A percentile compares a stretch with the other conserved stretches of the same genome.
Conservation (phyloP, 2,329 filamentous ascomycete species). For the Colletotrichum tamarilloi region DNA sequence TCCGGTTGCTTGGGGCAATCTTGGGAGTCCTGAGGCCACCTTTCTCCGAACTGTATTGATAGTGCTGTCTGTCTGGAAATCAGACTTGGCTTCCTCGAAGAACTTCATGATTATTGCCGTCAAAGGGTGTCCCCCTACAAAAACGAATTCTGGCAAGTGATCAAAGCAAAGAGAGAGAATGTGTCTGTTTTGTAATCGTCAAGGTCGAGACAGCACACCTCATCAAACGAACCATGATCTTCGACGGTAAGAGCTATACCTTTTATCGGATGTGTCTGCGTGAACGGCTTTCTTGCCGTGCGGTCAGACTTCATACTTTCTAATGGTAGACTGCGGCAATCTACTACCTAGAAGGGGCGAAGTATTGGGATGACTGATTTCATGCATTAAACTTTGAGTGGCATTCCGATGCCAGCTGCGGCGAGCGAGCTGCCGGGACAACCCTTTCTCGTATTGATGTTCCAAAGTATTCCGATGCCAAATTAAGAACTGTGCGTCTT, state of each 20-base stretch:
- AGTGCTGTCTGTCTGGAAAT: conserved; percentile 51
- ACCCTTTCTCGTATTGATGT: background rate
- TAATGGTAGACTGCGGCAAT: background rate
- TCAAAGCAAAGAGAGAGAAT: background rate
- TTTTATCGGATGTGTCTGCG: conserved; percentile 5
- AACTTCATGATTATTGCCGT: conserved; percentile 36
- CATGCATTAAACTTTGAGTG: conserved; percentile 9
- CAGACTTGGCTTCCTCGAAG: conserved; percentile 42
- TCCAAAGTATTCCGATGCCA: background rate
- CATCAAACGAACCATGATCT: background rate
- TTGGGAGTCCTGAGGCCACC: conserved; percentile 41
- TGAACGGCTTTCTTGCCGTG: background rate
- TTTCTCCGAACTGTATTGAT: conserved; percentile 47
- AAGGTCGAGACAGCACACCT: background rate
- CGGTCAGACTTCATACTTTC: conserved; percentile 7
- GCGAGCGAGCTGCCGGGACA: background rate
- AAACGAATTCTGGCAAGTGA: background rate
- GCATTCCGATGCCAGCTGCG: background rate
- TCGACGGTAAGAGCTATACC: background rate
- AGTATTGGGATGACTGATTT: conserved; percentile 8
- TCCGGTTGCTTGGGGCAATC: conserved; percentile 62
- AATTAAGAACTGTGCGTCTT: background rate
- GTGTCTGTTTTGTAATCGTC: background rate
- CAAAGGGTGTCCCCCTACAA: no score
- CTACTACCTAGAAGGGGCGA: background rate